Evolutionary conservation across 306 rosid genomes (phyloP).

Genomic region (Abrus precatorius): DNA sequence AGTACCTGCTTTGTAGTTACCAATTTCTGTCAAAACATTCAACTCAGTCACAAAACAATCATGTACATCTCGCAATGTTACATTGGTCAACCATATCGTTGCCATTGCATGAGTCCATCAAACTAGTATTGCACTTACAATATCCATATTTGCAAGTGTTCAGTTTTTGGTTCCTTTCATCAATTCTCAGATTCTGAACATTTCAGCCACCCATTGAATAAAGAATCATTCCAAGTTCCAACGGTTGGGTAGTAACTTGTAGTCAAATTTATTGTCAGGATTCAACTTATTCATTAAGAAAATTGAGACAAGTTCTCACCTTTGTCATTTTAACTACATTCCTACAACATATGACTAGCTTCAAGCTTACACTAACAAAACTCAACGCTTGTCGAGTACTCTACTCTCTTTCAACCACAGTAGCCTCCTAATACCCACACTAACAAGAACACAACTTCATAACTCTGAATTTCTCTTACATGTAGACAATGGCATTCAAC

Average conservation of each 20-base stretch:
- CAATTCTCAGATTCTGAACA: slow-evolving; percentile 19
- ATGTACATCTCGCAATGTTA: slow-evolving; percentile 23
- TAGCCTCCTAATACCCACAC: slow-evolving; percentile 34
- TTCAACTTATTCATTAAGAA: neutral
- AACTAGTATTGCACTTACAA: slow-evolving; percentile 10
- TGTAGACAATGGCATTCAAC: neutral
- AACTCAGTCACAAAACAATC: neutral
- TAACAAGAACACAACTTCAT: slow-evolving; percentile 20
- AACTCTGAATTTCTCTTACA: slow-evolving; percentile 18
- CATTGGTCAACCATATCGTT: neutral
- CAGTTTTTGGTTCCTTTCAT: slow-evolving; percentile 18
- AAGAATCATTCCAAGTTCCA: slow-evolving; percentile 29
- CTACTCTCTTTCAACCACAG: slow-evolving; percentile 17
- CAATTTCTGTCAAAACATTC: neutral
- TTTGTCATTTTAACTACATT: neutral
- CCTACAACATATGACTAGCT: slow-evolving; percentile 8
- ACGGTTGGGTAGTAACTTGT: neutral
- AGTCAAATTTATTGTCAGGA: slow-evolving; percentile 25
- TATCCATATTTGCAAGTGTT: slow-evolving; percentile 9
- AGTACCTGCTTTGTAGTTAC: slow-evolving; percentile 23
- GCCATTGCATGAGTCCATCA: neutral
- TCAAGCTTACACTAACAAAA: slow-evolving; percentile 18
- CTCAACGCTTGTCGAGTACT: slow-evolving; percentile 7
- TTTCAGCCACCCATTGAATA: slow-evolving; percentile 26
- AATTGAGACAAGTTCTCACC: slow-evolving; percentile 9